Evolutionary conservation across 2,329 filamentous ascomycete species (phyloP).

Genomic region (Claviceps quebecensis): DNA sequence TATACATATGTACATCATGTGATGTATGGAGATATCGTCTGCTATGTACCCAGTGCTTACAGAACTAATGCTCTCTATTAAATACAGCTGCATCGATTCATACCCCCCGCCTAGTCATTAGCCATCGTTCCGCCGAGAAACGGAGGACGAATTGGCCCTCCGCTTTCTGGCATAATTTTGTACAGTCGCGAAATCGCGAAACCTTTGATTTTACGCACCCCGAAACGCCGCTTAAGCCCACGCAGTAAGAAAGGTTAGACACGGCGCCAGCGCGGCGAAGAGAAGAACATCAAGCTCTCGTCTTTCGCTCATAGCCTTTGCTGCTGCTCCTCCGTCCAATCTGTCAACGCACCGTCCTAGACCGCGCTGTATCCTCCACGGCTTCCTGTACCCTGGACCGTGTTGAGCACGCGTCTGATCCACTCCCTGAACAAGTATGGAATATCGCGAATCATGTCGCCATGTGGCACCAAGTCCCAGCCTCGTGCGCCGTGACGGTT

Average conservation of each 20-base stretch:
- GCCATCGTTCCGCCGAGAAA: background rate
- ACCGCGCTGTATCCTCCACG: constrained; percentile 93
- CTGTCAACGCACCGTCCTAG: constrained; percentile 25
- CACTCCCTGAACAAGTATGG: constrained; percentile 90
- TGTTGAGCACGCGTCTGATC: constrained; percentile 63
- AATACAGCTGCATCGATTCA: too few relatives aligned
- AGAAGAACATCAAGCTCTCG: background rate
- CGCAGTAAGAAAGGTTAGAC: background rate
- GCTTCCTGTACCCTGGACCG: constrained; percentile 68
- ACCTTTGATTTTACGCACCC: constrained; percentile 11
- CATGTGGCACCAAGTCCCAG: constrained; percentile 88
- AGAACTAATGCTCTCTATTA: too few relatives aligned
- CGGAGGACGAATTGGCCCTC: background rate
- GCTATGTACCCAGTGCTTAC: too few relatives aligned
- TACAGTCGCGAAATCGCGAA: constrained; percentile 14
- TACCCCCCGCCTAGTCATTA: too few relatives aligned
- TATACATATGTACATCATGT: too few relatives aligned
- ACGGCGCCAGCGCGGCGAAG: background rate
- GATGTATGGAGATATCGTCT: too few relatives aligned
- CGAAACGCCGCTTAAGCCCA: constrained; percentile 11
- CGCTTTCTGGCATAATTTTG: constrained; percentile 1
- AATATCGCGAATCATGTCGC: constrained; percentile 80
- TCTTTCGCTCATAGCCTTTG: background rate
- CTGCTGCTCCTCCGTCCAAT: background rate
- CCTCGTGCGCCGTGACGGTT: constrained; percentile 89